Evolutionary conservation across 345 rosid species (phyloP).

Genomic region (Fremontodendron californicum): DNA sequence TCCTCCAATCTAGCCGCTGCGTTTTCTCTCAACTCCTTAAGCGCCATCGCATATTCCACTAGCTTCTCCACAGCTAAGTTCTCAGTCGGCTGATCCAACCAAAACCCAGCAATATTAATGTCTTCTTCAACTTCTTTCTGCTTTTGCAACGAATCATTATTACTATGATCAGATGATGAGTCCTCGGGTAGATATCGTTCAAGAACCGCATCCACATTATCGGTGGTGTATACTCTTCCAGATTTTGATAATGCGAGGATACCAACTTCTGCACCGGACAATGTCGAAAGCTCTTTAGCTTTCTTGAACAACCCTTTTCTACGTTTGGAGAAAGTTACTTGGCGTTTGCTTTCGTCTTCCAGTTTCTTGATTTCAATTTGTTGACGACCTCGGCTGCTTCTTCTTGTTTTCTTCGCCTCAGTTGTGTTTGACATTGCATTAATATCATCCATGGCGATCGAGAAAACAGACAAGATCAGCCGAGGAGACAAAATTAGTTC

Average conservation of each 20-base stretch:
- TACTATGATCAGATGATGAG: background rate
- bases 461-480: background rate
- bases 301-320: conserved; percentile 30
- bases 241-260: conserved; percentile 21
- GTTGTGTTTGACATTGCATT: background rate
- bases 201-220: background rate
- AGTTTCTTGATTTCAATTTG: conserved; percentile 29
- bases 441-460: background rate
- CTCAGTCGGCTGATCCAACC: conserved; percentile 9
- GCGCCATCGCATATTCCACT: background rate
- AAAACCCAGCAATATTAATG: background rate
- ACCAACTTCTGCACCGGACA: conserved; percentile 30
- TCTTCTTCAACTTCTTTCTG: background rate
- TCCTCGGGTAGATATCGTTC: background rate
- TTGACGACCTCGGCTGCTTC: conserved; percentile 22
- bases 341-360: conserved; percentile 7
- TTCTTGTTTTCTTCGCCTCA: background rate
- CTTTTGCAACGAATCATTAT: background rate
- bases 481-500: background rate
- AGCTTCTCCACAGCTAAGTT: background rate
- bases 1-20: background rate
- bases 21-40: background rate
- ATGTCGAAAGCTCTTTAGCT: conserved; percentile 30
- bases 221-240: background rate
- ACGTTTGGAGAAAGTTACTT: conserved; percentile 29